These are phyloP conservation scores for Arthrinium phaeospermum DNA, from an alignment of 2,329 filamentous ascomycete genomes.

Conservation along the genomic window DNA sequence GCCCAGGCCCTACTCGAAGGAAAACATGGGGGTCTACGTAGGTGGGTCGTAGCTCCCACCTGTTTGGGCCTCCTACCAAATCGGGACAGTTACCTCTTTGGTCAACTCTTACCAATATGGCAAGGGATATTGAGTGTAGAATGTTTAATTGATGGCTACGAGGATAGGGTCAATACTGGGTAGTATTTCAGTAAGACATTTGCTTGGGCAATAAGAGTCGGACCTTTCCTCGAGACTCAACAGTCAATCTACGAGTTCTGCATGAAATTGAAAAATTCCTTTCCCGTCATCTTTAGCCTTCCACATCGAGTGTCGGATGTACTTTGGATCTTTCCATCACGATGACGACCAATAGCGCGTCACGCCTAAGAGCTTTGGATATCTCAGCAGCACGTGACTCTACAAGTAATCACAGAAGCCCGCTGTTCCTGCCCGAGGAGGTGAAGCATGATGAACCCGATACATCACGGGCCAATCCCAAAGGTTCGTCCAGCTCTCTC, in stretches of 20 bases:
- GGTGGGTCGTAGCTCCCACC: background rate
- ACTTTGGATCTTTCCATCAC: background rate
- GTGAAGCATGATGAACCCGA: background rate
- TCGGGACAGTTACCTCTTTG: background rate
- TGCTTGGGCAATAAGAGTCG: background rate
- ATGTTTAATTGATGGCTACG: background rate
- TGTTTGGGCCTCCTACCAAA: background rate
- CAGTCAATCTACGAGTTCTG: too few relatives aligned
- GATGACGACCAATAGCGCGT: background rate
- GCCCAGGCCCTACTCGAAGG: background rate
- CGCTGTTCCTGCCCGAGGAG: background rate
- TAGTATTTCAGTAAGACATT: background rate
- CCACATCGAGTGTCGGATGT: background rate
- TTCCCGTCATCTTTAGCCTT: too few relatives aligned
- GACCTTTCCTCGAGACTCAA: background rate
- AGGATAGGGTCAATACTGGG: background rate
- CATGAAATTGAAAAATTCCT: background rate
- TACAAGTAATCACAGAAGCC: background rate
- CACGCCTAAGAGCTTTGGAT: background rate
- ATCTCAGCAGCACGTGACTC: background rate
- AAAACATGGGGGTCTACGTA: background rate
- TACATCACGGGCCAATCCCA: background rate
- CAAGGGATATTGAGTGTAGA: background rate
- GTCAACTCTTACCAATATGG: background rate
- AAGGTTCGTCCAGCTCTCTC: background rate